phyloP scores from a whole-genome alignment of 345 rosid species.

The Melaleuca quinquenervia region DNA sequence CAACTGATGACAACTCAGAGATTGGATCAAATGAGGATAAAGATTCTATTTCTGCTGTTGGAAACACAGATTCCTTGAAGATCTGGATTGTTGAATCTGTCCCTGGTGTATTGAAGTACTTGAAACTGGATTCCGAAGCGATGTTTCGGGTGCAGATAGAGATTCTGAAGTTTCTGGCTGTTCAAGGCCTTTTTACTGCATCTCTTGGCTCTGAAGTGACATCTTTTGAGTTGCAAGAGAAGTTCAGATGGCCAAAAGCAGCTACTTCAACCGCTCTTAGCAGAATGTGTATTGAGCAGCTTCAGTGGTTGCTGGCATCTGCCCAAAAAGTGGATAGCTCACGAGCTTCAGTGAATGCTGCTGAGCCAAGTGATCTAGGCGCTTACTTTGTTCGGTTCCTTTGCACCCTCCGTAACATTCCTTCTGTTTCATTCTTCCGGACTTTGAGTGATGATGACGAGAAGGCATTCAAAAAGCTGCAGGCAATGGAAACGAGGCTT shows the following conservation, averaged over 20 bases:
- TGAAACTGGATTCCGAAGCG: slow-evolving; percentile 63
- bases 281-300: slow-evolving; percentile 82
- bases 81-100: slow-evolving; percentile 87
- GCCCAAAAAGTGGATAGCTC: slow-evolving; percentile 59
- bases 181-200: slow-evolving; percentile 86
- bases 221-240: slow-evolving; percentile 92
- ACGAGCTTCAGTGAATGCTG: slow-evolving; percentile 22
- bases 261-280: slow-evolving; percentile 68
- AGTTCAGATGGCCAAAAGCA: slow-evolving; percentile 89
- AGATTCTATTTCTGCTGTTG: slow-evolving; percentile 42
- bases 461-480: slow-evolving; percentile 53
- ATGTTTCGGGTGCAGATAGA: slow-evolving; percentile 66
- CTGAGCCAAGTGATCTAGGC: slow-evolving; percentile 64
- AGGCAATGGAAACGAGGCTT: slow-evolving; percentile 61
- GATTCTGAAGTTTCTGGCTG: slow-evolving; percentile 84
- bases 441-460: slow-evolving; percentile 70
- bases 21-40: slow-evolving; percentile 73
- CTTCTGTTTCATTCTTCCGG: slow-evolving; percentile 87
- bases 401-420: slow-evolving; percentile 77
- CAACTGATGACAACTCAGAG: slow-evolving; percentile 97
- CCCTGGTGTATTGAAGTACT: slow-evolving; percentile 56
- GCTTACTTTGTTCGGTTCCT: slow-evolving; percentile 76
- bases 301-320: slow-evolving; percentile 66
- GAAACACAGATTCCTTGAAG: slow-evolving; percentile 63
- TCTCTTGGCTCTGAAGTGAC: slow-evolving; percentile 96